Conservation (phyloP, 352 stramenopile genomes). For the Pythium diclinum region DNA sequence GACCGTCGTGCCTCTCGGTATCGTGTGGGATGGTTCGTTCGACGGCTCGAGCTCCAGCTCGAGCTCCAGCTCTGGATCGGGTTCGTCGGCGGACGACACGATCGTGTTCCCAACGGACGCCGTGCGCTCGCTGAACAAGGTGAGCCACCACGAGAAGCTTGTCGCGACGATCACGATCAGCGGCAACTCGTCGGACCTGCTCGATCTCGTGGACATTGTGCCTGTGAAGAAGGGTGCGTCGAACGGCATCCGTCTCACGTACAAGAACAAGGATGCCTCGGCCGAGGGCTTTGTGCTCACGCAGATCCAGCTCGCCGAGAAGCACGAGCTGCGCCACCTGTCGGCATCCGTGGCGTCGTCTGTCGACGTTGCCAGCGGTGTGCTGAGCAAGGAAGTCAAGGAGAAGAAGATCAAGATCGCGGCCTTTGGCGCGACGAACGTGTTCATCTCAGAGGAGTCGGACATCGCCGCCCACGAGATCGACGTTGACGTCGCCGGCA, state of each 20-base stretch:
- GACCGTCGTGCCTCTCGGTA: constrained; percentile 1
- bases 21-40: constrained; percentile 24
- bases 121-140: constrained; percentile 24
- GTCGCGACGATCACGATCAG: constrained; percentile 54
- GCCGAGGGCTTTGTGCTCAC: constrained; percentile 52
- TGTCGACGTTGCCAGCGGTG: constrained; percentile 41
- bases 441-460: constrained; percentile 41
- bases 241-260: constrained; percentile 43
- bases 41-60: constrained; percentile 14
- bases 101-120: constrained; percentile 38
- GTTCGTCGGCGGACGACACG: constrained; percentile 19
- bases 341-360: constrained; percentile 35
- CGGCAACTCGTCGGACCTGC: constrained; percentile 51
- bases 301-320: constrained; percentile 49
- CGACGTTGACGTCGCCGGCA: constrained; percentile 41
- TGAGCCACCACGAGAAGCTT: constrained; percentile 30
- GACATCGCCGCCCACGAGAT: constrained; percentile 36
- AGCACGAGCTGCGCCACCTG: constrained; percentile 39
- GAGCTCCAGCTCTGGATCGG: constrained; percentile 16
- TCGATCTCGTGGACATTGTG: constrained; percentile 42
- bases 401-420: constrained; percentile 45
- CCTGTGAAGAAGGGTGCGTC: constrained; percentile 35
- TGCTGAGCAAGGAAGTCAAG: constrained; percentile 35
- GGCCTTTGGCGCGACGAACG: constrained; percentile 32
- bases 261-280: constrained; percentile 55